These are phyloP conservation scores for Sclerotinia minor DNA, from an alignment of 2,329 filamentous ascomycete species.

Conservation along the genomic window DNA sequence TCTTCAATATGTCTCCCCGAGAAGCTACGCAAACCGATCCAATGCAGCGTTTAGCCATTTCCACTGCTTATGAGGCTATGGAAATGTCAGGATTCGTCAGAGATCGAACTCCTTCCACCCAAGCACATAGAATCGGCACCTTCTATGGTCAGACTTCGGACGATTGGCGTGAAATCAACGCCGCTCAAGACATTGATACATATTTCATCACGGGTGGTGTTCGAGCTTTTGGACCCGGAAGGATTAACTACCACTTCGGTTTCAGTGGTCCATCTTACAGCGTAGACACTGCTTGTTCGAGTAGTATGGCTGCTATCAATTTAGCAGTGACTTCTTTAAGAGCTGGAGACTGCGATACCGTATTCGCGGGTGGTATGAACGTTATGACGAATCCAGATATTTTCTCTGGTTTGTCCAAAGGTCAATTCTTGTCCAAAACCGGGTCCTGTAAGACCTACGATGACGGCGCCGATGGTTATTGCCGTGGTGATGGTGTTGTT, in stretches of 20 bases:
- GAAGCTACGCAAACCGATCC: constrained; percentile 78
- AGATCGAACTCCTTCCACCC: constrained; percentile 32
- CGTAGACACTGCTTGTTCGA: constrained; percentile 60
- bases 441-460: constrained; percentile 45
- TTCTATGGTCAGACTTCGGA: constrained; percentile 32
- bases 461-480: constrained; percentile 30
- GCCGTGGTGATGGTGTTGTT: constrained; percentile 45
- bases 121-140: constrained; percentile 45
- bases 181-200: constrained; percentile 35
- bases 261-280: constrained; percentile 54
- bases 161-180: constrained; percentile 31
- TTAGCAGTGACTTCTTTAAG: constrained; percentile 53
- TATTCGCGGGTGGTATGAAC: constrained; percentile 46
- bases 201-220: constrained; percentile 37
- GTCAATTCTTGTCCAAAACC: constrained; percentile 40
- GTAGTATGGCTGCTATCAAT: constrained; percentile 55
- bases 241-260: constrained; percentile 45
- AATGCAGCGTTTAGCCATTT: constrained; percentile 72
- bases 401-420: constrained; percentile 45
- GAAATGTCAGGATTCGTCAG: constrained; percentile 25
- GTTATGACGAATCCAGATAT: constrained; percentile 32
- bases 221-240: constrained; percentile 37
- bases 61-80: constrained; percentile 69
- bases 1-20: constrained; percentile 82
- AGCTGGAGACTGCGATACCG: constrained; percentile 48